Base-by-base conservation (phyloP, 352 stramenopile genomes). In the Pythium monospermum region DNA sequence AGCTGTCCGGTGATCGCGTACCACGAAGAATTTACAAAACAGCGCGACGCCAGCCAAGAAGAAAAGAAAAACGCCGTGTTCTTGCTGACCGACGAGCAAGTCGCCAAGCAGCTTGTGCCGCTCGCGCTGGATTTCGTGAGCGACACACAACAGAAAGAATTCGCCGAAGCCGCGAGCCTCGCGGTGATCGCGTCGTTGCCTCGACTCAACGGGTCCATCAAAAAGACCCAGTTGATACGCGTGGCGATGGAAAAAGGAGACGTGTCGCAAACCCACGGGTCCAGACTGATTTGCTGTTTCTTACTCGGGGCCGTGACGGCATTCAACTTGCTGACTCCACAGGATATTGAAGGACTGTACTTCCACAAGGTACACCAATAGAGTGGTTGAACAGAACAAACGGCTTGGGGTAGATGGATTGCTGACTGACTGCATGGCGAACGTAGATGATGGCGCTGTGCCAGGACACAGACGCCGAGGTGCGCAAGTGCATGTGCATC, bases 361-460 rank as follows among this genome's bases (percentile, higher is more conserved):
- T 85, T 92, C 32, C 69, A 89, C 33, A 92, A 91, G 76, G 82
- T 88, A 58, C n/a, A n/a, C n/a, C n/a, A n/a, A n/a, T n/a, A n/a
- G n/a, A n/a, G n/a, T n/a, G n/a, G n/a, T n/a, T n/a, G n/a, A n/a
- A n/a, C n/a, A n/a, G n/a, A n/a, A n/a, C n/a, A n/a, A n/a, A n/a
- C n/a, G n/a, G n/a, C n/a, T n/a, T n/a, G n/a, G n/a, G n/a, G n/a
- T n/a, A n/a, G n/a, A n/a, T n/a, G n/a, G n/a, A n/a, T n/a, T n/a
- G n/a, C n/a, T n/a, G n/a, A n/a, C n/a, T n/a, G n/a, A n/a, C n/a
- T n/a, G n/a, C n/a, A n/a, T n/a, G n/a, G n/a, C n/a, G n/a, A n/a
- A n/a, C n/a, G n/a, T 67, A 92, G 79, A 92, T 91, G 82, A 89
- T 92, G 72, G 73, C 70, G 0, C 52, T 92, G 25, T 92, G 82